A percentile compares a stretch with the other conserved stretches of the same genome.
Conservation (phyloP, 148 eudicot species). For the Silene conica region DNA sequence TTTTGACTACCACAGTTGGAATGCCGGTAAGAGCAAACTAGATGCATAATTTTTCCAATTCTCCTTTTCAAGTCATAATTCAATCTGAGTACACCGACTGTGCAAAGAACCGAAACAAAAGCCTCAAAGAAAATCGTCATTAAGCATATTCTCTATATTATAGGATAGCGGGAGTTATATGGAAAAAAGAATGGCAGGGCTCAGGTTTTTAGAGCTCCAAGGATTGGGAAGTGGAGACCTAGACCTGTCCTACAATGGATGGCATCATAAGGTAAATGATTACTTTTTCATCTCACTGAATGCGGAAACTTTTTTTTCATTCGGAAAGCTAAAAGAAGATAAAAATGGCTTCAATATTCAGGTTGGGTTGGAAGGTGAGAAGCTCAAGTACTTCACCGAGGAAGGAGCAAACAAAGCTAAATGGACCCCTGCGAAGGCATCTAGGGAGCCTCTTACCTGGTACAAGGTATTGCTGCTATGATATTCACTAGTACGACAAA, state of each 20-base stretch:
- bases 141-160: constrained; percentile 7
- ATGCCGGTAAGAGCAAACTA: constrained; percentile 30
- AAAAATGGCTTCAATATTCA: constrained; percentile 16
- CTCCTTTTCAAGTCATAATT: neutral
- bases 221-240: constrained; percentile 75
- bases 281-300: neutral
- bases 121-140: constrained; percentile 2
- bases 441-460: constrained; percentile 57
- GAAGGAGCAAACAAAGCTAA: constrained; percentile 49
- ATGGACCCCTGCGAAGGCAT: constrained; percentile 47
- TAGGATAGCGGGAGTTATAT: constrained; percentile 85
- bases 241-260: constrained; percentile 56
- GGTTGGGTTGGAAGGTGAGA: constrained; percentile 67
- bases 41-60: neutral
- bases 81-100: neutral
- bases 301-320: neutral
- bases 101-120: neutral
- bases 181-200: constrained; percentile 77
- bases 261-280: constrained; percentile 63
- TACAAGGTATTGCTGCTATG: constrained; percentile 51
- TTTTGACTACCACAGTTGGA: constrained; percentile 35
- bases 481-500: neutral
- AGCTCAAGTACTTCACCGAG: constrained; percentile 43
- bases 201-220: constrained; percentile 41
- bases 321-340: neutral